Base-by-base conservation (phyloP, 176 grass and related monocot species). In the Zoysia japonica region DNA sequence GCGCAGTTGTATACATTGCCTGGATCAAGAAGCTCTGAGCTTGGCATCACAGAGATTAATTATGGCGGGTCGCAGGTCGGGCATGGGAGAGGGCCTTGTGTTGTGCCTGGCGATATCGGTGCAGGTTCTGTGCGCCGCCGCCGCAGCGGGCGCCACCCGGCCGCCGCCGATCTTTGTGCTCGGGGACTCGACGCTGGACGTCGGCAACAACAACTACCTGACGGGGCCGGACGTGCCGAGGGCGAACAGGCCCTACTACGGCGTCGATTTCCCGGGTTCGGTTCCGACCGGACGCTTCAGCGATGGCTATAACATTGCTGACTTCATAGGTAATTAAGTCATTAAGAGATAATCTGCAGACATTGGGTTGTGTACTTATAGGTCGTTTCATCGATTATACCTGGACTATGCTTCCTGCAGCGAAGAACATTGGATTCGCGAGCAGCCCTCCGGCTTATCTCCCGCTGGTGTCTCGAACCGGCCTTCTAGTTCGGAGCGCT, bases 241-340 rank as follows among this genome's bases (percentile, higher is more conserved):
- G 67, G 89, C 81, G 5, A 74, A 91, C 70, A 65, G 1, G 46
- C 74, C 66, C 19, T 70, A 67, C 78, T 74, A 88, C 51, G 85
- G 89, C 63, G 14, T 85, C 61, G 85, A 91, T 56, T 85, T 62
- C 77, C 81, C 77, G 2, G 56, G 51, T 8, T 49, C 40, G 6
- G 9, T 53, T 8, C 75, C 66, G 12, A 85, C 89, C 2, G 89
- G 89, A 15, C 55, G 89, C 62, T 91, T 85, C 66, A 91, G 85
- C 89, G 85, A 91, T 50, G 89, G 89, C 60, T 69, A 74, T 59
- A 78, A 91, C 77, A 49, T 60, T n/a, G 77, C 77, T 17, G 85
- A 91, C 19, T 88, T 38, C n/a, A 5, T 88, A 3, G 85, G 89
- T 91, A 81, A 2, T 38, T 44, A 45, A 45, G 44, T n/a, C 8